Evolutionary conservation across 306 rosid genomes (phyloP).

Genomic region (Rosa persica): DNA sequence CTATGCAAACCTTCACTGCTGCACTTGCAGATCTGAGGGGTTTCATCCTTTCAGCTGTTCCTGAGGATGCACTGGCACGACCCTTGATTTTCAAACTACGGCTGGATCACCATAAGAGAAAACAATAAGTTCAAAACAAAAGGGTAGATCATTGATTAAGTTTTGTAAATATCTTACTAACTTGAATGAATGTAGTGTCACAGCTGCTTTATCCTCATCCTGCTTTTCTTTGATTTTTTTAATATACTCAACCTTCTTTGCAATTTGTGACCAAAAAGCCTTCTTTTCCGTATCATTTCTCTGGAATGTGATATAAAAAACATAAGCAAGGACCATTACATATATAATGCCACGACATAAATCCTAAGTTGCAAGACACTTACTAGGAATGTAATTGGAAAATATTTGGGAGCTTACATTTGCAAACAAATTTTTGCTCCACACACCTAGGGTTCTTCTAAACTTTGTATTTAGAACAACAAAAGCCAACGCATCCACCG

Average conservation of each 20-base stretch:
- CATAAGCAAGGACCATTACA: not conserved
- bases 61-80: constrained; percentile 40
- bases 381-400: not conserved
- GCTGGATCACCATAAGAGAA: constrained; percentile 33
- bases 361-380: constrained; percentile 6
- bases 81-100: constrained; percentile 39
- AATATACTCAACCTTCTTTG: constrained; percentile 47
- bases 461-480: not conserved
- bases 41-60: constrained; percentile 59
- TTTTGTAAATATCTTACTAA: constrained; percentile 34
- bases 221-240: constrained; percentile 67
- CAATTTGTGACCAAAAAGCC: constrained; percentile 7
- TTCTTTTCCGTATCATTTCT: constrained; percentile 36
- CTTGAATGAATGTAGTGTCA: constrained; percentile 75
- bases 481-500: not conserved
- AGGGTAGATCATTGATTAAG: not conserved
- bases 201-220: constrained; percentile 69
- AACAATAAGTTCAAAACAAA: constrained; percentile 21
- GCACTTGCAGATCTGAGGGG: constrained; percentile 64
- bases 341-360: constrained; percentile 1
- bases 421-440: not conserved
- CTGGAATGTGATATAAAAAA: constrained; percentile 35
- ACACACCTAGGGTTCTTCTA: not conserved
- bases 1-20: constrained; percentile 47
- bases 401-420: not conserved